Evolutionary conservation across 2,329 filamentous ascomycete species (phyloP).

Genomic region (Ophiocordyceps camponoti-leonardi): DNA sequence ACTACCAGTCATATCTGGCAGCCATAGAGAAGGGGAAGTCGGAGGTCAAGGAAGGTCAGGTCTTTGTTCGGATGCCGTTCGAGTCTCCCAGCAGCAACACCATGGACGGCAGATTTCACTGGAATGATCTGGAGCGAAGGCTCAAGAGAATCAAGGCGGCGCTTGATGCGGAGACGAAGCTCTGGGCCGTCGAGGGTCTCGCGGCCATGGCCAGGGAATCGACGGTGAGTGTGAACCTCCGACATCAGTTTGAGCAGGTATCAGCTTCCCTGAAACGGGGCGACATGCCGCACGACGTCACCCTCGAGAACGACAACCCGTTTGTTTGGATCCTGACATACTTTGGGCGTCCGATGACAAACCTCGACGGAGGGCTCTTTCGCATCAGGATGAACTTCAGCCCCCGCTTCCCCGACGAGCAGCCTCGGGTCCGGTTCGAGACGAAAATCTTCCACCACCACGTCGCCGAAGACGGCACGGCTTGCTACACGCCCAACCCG

Average conservation of each 20-base stretch:
- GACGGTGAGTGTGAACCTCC: constrained; percentile 65
- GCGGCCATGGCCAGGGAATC: constrained; percentile 45
- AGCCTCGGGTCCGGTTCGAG: constrained; percentile 68
- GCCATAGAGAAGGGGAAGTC: constrained; percentile 48
- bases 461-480: constrained; percentile 60
- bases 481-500: constrained; percentile 59
- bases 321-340: constrained; percentile 83
- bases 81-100: constrained; percentile 50
- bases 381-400: constrained; percentile 65
- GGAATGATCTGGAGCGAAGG: constrained; percentile 53
- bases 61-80: constrained; percentile 76
- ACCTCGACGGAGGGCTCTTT: constrained; percentile 83
- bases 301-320: constrained; percentile 64
- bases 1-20: constrained; percentile 71
- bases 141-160: constrained; percentile 50
- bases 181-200: constrained; percentile 57
- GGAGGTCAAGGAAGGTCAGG: constrained; percentile 43
- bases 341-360: constrained; percentile 83
- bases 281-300: constrained; percentile 57
- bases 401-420: constrained; percentile 70
- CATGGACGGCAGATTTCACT: constrained; percentile 81
- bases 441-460: constrained; percentile 78
- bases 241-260: constrained; percentile 72
- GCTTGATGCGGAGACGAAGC: constrained; percentile 52
- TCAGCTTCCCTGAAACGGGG: constrained; percentile 55